A percentile compares a stretch with the other conserved stretches of the same genome.
Evolutionary conservation across 2,329 filamentous ascomycete species (phyloP).

Genomic region (Monosporascus sp.): DNA sequence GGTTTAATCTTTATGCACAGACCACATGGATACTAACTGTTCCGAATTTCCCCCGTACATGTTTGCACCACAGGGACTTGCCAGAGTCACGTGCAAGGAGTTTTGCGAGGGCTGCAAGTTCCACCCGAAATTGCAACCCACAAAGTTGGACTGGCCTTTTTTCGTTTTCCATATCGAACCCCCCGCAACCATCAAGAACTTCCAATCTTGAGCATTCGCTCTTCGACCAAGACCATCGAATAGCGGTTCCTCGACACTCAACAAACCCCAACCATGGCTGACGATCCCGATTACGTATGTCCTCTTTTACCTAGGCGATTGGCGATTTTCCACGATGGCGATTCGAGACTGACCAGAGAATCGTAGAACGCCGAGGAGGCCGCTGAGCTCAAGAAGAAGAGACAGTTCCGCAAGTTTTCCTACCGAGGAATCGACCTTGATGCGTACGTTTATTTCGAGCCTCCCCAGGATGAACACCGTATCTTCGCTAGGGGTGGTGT

Average conservation of each 20-base stretch:
- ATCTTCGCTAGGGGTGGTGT: not conserved
- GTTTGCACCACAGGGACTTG: no score
- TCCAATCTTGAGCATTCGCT: slow-evolving; percentile 30
- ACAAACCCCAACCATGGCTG: slow-evolving; percentile 66
- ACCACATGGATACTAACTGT: not conserved
- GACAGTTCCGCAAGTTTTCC: slow-evolving; percentile 99
- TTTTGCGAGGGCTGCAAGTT: not conserved
- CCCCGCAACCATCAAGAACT: slow-evolving; percentile 15
- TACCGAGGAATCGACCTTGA: slow-evolving; percentile 99
- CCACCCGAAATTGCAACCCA: not conserved
- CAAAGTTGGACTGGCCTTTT: slow-evolving; percentile 1
- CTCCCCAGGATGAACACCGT: not conserved
- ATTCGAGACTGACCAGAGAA: slow-evolving; percentile 26
- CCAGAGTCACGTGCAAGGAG: not conserved
- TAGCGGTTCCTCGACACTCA: slow-evolving; percentile 34
- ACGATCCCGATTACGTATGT: slow-evolving; percentile 76
- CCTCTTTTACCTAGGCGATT: slow-evolving; percentile 14
- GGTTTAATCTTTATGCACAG: not conserved
- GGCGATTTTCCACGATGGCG: slow-evolving; percentile 2
- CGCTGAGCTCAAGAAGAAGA: slow-evolving; percentile 99
- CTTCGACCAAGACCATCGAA: slow-evolving; percentile 37
- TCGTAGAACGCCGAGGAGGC: slow-evolving; percentile 90
- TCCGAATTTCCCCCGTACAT: not conserved
- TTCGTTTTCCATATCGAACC: slow-evolving; percentile 11
- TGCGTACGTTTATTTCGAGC: slow-evolving; percentile 60